Evolutionary conservation across 2,329 filamentous ascomycete genomes (phyloP).

Genomic region (Colletotrichum tabaci): DNA sequence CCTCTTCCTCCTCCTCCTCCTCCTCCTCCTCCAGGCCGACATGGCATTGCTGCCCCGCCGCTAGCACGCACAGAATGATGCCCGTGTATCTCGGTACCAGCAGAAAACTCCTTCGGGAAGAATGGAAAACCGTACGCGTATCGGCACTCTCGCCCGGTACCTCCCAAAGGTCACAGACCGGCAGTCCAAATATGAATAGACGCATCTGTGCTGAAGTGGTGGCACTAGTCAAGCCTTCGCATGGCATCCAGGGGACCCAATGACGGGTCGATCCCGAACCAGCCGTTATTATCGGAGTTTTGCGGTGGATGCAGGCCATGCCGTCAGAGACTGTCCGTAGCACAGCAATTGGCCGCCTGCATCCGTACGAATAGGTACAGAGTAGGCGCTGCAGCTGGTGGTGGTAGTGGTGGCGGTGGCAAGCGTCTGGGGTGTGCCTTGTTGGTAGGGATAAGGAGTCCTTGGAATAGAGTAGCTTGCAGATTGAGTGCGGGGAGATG

Average conservation of each 20-base stretch:
- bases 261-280: constrained; percentile 32
- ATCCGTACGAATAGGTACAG: too few relatives aligned
- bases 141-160: background rate
- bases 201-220: constrained; percentile 8
- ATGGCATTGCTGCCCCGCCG: background rate
- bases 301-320: constrained; percentile 9
- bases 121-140: background rate
- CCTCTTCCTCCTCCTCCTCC: too few relatives aligned
- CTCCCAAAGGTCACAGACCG: background rate
- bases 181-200: background rate
- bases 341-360: background rate
- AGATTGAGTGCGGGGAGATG: constrained; percentile 31
- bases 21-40: background rate
- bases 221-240: constrained; percentile 13
- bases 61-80: background rate
- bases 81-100: too few relatives aligned
- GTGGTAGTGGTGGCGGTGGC: background rate
- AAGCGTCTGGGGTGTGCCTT: constrained; percentile 33
- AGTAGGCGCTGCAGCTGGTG: too few relatives aligned
- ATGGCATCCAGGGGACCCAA: constrained; percentile 32
- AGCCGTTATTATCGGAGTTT: constrained; percentile 15
- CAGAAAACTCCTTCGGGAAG: background rate
- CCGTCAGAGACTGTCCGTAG: constrained; percentile 21
- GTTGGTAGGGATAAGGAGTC: constrained; percentile 22
- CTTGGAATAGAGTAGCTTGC: constrained; percentile 5